Base-by-base conservation (phyloP, 306 rosid species). In the Ochetophila trinervis region DNA sequence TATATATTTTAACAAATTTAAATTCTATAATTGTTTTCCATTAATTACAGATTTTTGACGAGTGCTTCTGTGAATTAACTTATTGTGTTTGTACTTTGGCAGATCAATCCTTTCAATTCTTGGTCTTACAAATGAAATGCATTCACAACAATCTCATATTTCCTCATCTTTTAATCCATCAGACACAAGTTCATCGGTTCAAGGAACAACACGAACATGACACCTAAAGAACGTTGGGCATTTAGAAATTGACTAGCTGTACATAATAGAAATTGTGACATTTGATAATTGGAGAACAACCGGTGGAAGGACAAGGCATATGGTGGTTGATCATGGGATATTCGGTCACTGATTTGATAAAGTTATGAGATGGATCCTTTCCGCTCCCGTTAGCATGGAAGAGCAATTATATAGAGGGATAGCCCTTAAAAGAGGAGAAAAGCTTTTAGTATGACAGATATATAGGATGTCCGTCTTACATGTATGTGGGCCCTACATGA, bases 21-120 rank as follows among this genome's bases (percentile, higher is more conserved):
- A 42, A 62, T 22, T 3, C 18, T 60, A 7, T n/a, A 4, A 18
- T 42, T n/a, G n/a, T 18, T 37, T 60, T 37, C 24, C 24, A 19
- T 57, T 57, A 16, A 17, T 56, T 24, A 44, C 23, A 17, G 20
- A 8, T 36, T 16, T 50, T 27, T 19, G 56, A 51, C 1, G 22
- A 16, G 11, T 56, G 60, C 13, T 21, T 20, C 6, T 10, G 24
- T 13, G 19, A 22, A 21, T 27, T 44, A 6, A 36, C 18, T 5
- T 3, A 1, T 12, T 36, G 60, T 5, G 2, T 15, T 40, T 37
- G 49, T 17, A 30, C 32, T 83, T 74, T 71, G 73, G 73, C 87
- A 87, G 97, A 79, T 63, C 87, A 53, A 88, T 79, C 58, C 82
- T 91, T 63, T 82, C 78, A 15, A 82, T 86, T 72, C 91, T 91